A percentile compares a stretch with the other conserved stretches of the same genome.
These are phyloP conservation scores for Karstenula rhodostoma DNA, from an alignment of 2,329 filamentous ascomycete species.

Conservation along the genomic window DNA sequence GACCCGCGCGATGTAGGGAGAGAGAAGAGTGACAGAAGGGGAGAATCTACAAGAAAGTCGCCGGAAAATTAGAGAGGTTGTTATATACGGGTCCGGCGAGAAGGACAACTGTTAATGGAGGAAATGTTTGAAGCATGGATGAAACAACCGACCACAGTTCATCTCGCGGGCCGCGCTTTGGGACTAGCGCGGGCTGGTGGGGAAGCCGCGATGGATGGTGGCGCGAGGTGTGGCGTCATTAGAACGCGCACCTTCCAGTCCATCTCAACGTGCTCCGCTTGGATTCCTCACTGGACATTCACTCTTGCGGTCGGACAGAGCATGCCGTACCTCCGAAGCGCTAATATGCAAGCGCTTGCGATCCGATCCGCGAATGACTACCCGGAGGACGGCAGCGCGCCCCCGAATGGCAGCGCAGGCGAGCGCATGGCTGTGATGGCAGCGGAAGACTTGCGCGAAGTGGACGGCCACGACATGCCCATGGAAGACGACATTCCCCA, in stretches of 20 bases:
- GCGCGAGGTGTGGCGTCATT: conserved; percentile 39
- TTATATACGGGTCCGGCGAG: conserved; percentile 23
- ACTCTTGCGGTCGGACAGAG: conserved; percentile 2
- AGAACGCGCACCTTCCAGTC: conserved; percentile 15
- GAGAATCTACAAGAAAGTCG: conserved; percentile 13
- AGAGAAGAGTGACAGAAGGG: background rate
- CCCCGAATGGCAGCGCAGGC: conserved; percentile 6
- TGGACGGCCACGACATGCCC: conserved; percentile 20
- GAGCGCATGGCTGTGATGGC: background rate
- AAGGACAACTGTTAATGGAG: conserved; percentile 41
- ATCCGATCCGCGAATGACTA: conserved; percentile 30
- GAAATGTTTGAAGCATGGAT: conserved; percentile 41
- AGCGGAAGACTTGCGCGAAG: conserved; percentile 4
- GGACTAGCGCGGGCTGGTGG: conserved; percentile 23
- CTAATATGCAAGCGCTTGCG: conserved; percentile 36
- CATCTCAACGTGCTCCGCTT: background rate
- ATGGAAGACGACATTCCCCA: conserved; percentile 28
- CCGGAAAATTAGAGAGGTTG: conserved; percentile 14
- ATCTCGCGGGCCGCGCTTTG: conserved; percentile 30
- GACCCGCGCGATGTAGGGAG: conserved; percentile 13
- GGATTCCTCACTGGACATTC: background rate
- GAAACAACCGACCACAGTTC: conserved; percentile 45
- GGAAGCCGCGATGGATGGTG: conserved; percentile 14
- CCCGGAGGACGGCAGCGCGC: conserved; percentile 10
- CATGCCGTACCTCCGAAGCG: conserved; percentile 38